These are phyloP conservation scores for Salix caprea DNA, from an alignment of 345 rosid species.

Conservation along the genomic window DNA sequence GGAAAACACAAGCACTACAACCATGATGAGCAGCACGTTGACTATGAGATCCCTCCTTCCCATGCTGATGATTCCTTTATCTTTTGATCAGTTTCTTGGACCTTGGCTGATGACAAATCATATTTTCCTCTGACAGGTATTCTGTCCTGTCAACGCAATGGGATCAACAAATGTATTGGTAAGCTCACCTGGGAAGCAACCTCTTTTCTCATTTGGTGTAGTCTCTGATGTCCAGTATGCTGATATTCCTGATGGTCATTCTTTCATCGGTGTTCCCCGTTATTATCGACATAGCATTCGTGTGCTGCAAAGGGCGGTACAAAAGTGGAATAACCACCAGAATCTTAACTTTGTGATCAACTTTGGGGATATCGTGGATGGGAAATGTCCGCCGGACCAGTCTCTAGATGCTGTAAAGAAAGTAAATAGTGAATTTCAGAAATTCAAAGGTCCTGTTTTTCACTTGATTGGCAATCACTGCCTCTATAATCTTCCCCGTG, in stretches of 20 bases:
- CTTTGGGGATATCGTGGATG: slow-evolving; percentile 89
- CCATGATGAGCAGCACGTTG: background rate
- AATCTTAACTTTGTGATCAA: slow-evolving; percentile 66
- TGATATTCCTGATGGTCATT: slow-evolving; percentile 80
- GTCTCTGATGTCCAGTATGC: slow-evolving; percentile 90
- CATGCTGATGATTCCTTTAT: background rate
- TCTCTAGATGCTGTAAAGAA: slow-evolving; percentile 55
- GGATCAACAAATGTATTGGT: slow-evolving; percentile 38
- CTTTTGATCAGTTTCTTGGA: background rate
- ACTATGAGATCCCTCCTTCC: background rate
- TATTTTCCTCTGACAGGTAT: slow-evolving; percentile 9
- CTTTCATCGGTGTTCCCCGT: slow-evolving; percentile 81
- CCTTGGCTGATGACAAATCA: background rate
- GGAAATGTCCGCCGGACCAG: slow-evolving; percentile 62
- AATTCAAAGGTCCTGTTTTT: slow-evolving; percentile 63
- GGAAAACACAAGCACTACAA: background rate
- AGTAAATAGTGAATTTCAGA: slow-evolving; percentile 49
- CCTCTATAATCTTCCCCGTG: slow-evolving; percentile 89
- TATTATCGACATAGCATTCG: slow-evolving; percentile 73
- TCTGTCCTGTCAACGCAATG: slow-evolving; percentile 28
- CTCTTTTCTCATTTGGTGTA: slow-evolving; percentile 84
- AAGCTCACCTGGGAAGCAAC: slow-evolving; percentile 36
- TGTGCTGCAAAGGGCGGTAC: slow-evolving; percentile 68
- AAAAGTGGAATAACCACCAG: slow-evolving; percentile 56
- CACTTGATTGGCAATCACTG: slow-evolving; percentile 96